Evolutionary conservation across 2,329 filamentous ascomycete genomes (phyloP).

Genomic region (Phyllosticta capitalensis): DNA sequence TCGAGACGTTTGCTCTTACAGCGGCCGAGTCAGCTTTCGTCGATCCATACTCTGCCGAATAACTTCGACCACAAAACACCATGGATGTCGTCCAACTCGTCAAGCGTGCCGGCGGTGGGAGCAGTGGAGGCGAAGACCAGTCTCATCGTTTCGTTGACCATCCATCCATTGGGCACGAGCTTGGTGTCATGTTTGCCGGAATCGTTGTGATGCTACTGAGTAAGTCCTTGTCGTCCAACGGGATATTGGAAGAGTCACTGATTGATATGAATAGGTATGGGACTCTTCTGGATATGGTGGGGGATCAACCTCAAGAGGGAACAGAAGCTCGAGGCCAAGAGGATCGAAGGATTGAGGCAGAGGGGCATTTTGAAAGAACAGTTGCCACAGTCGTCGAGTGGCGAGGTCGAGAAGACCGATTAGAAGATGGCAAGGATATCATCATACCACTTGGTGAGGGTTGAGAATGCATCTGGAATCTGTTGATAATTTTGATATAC

Average conservation of each 20-base stretch:
- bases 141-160: not conserved
- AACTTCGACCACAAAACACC: not conserved
- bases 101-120: constrained; percentile 1
- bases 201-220: constrained; percentile 14
- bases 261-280: constrained; percentile 7
- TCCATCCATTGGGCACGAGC: constrained; percentile 15
- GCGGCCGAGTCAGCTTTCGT: not conserved
- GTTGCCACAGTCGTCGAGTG: too few relatives aligned
- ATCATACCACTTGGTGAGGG: too few relatives aligned
- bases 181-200: constrained; percentile 15
- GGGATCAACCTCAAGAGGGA: constrained; percentile 12
- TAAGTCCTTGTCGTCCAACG: not conserved
- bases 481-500: not conserved
- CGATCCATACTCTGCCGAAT: not conserved
- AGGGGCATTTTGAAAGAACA: constrained; percentile 14
- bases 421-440: not conserved
- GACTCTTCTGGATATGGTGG: constrained; percentile 16
- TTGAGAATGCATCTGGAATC: not conserved
- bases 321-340: constrained; percentile 11
- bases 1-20: too few relatives aligned
- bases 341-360: constrained; percentile 12
- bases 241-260: not conserved
- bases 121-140: constrained; percentile 1
- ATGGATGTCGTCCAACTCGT: constrained; percentile 5
- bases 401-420: not conserved